Base-by-base conservation (phyloP, 345 rosid genomes). In the Euphorbia tirucalli region DNA sequence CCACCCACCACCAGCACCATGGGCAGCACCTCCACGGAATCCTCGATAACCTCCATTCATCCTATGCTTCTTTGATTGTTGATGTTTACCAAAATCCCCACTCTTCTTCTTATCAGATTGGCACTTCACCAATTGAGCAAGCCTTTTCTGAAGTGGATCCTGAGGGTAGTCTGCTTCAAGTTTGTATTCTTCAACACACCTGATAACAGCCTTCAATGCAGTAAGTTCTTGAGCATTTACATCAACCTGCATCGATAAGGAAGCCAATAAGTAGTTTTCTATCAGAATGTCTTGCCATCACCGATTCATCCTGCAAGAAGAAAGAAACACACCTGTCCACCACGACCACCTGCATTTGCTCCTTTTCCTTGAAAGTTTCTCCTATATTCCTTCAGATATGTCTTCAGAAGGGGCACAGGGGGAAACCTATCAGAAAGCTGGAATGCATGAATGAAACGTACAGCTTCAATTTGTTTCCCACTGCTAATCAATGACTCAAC, bases 391-490 rank as follows among this genome's bases (percentile, higher is more conserved):
- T 83, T 79, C 79, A 88, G 74, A 81, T 74, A 86, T n/a, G 83
- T 72, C 82, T 83, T 86, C 41, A 86, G 73, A 3, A 88, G 78
- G 37, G 87, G 87, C 63, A 88, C 92, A 32, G 85, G 80, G 22
- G 87, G 92, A 56, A 81, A 86, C 31, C 65, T 77, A 64, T 84
- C 88, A 4, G 79, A 52, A 41, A 86, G 88, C 72, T 86, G 82
- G 76, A 88, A 88, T 25, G 87, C 82, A 63, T 83, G 86, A 72
- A 83, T 77, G 72, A 88, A 77, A 59, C 58, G 83, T 10, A 88
- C 85, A 15, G 90, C 92, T 80, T 88, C 89, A 1, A 88, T 71
- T 77, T 81, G 89, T 62, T 72, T 84, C 58, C 87, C 86, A 49
- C 59, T 74, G 60, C 77, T 78, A 55, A 86, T 70, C 81, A 88